Evolutionary conservation across 2,329 filamentous ascomycete species (phyloP), one percentile per base, ranked within the genome.

Genomic region (Fonsecaea monophora): DNA sequence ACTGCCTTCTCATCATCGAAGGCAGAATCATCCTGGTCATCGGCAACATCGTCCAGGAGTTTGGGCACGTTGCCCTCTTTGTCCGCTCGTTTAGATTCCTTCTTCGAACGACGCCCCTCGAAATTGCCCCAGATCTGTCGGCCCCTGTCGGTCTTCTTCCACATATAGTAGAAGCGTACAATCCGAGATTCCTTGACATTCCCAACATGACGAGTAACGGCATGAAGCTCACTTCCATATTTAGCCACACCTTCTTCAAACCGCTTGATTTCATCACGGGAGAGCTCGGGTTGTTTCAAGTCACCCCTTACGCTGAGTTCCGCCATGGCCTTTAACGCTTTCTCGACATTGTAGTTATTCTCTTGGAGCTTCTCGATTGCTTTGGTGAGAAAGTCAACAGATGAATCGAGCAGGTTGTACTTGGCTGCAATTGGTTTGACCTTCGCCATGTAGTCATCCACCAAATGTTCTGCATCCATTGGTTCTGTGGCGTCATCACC

Each of bases 91-190:
- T 89, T 91, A 50, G 89, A 88, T 75, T 96, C 92, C 79, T 95
- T 97, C 78, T 94, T 96, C 64, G 92, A 92, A 76, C 96, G 96
- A 54, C 94, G 88, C 10, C 92, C 92, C 59, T 92, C 88, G 74
- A 91, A 97, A 71, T 89, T 92, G 67, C 92, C 92, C 94, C 95
- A 97, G 25, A 99, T 89, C 73, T 95, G 89, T 75, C 87, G 89
- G 48, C 95, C 95, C 66, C 90, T 89, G 1, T 90, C 86, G 0
- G 92, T 92, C 79, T 98, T 98, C 81, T 99, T 99, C 95, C 95
- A 99, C 71, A 92, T 92, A 77, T 99, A 99, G 79, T 98, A 99
- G 76, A 91, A 96, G 3, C 95, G 91, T 32, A 96, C 92, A 68
- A 97, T 90, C 66, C 92, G 87, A 59, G 90, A 89, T 68, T 93